Evolutionary conservation across 352 stramenopile genomes (phyloP).

Genomic region (Blastocystis sp.): DNA sequence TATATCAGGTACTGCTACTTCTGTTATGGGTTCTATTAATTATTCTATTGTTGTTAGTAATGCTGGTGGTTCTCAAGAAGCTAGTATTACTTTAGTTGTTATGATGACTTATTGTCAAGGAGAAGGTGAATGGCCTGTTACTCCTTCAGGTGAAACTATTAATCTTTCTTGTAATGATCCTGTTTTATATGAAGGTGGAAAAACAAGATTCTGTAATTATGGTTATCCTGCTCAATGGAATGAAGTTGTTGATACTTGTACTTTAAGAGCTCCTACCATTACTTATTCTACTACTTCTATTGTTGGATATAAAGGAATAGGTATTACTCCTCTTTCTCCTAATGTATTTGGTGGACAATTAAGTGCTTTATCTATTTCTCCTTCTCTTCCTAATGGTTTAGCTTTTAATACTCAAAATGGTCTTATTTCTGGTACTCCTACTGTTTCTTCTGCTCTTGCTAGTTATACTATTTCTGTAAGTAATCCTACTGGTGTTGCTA

Average conservation of each 20-base stretch:
- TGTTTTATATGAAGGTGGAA: conserved; percentile 6
- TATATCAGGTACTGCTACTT: conserved; percentile 14
- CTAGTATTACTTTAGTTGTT: conserved; percentile 10
- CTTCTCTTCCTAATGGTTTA: conserved; percentile 8
- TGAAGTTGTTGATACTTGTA: conserved; percentile 11
- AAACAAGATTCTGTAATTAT: conserved; percentile 2
- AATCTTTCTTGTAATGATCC: conserved; percentile 8
- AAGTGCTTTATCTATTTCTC: not conserved
- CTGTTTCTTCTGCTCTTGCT: not conserved
- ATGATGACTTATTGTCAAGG: conserved; percentile 24
- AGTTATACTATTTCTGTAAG: not conserved
- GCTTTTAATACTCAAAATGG: conserved; percentile 10
- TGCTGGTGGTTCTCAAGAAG: conserved; percentile 6
- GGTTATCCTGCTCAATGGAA: conserved; percentile 3
- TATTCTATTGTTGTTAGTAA: conserved; percentile 23
- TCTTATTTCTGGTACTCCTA: conserved; percentile 24
- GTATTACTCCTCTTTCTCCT: conserved; percentile 11
- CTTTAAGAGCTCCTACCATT: conserved; percentile 5
- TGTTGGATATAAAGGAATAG: not conserved
- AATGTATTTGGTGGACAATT: conserved; percentile 3
- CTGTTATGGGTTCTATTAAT: not conserved
- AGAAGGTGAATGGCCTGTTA: conserved; percentile 30
- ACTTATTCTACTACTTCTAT: not conserved
- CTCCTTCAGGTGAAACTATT: not conserved
- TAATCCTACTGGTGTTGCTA: conserved; percentile 3